Base-by-base conservation (phyloP, 1,284 basidiomycete species). In the Malassezia arunalokei region DNA sequence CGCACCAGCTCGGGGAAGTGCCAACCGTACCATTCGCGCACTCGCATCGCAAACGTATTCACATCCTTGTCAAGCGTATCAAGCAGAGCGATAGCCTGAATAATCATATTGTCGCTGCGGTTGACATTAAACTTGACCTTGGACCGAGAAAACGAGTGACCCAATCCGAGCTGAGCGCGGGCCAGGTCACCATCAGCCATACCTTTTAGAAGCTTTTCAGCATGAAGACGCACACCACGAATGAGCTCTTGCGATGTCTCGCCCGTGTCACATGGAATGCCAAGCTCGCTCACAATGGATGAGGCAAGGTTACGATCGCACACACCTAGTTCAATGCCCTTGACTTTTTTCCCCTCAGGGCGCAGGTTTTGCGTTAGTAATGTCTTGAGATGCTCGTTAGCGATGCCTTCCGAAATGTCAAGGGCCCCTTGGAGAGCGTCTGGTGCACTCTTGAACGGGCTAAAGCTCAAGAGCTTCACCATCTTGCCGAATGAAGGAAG, bases 31-130 rank as follows among this genome's bases (percentile, higher is more conserved):
- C 94, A 98, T 75, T 98, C 92, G 64, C 92, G 81, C 49, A 95
- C 84, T 49, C 92, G 86, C 92, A 98, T 98, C 27, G 90, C 86
- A 74, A 98, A 96, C 27, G 92, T 83, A 79, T 98, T 98, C 74
- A 98, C 90, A 75, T 98, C 92, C 80, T 96, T 98, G 82, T 98
- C 92, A 73, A 98, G 85, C 73, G 95, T 91, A 78, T 98, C 92
- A 68, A 96, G 86, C 51, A 96, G 83, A 2, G 92, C 87, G 71
- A 98, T 96, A 49, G 92, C 92, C 77, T 98, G 94, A 71, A 98
- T 98, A 78, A 99, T 98, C 92, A 99, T 99, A 79, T 98, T 99
- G 79, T 99, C 92, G 59, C 88, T 84, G 62, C 92, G 82, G 81
- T 98, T 96, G 64, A 96, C 92, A 79, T 98, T 98, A 83, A 98